These are phyloP conservation scores for Sambucus nigra DNA, from an alignment of 129 eudicot genomes.

Conservation along the genomic window DNA sequence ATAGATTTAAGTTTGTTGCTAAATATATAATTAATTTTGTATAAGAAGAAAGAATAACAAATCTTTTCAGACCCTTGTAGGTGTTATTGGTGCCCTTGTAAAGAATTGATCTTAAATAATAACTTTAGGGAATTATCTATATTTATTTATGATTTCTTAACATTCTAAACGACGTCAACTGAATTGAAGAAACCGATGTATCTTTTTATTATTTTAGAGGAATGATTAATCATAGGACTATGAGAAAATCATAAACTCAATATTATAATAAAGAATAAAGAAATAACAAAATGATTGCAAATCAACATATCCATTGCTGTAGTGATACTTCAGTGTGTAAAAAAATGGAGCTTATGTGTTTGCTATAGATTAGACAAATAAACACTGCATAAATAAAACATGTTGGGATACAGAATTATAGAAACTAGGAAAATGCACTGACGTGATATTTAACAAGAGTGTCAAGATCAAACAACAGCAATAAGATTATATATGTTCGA, in stretches of 20 bases:
- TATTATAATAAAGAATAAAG: constrained; percentile 9
- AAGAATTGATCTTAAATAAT: no score
- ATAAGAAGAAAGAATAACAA: no score
- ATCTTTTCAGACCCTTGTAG: no score
- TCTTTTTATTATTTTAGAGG: background rate
- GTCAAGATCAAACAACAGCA: background rate
- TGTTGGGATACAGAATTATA: background rate
- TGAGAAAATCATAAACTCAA: background rate
- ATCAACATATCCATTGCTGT: no score
- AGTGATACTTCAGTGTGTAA: background rate
- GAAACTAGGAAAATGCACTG: background rate
- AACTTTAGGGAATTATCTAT: no score
- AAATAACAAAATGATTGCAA: constrained; percentile 21
- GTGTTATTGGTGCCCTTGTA: background rate
- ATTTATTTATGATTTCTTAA: background rate
- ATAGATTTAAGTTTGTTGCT: background rate
- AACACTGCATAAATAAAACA: background rate
- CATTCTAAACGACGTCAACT: constrained; percentile 17
- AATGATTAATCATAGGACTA: constrained; percentile 9
- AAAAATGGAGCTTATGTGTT: background rate
- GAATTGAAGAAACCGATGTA: constrained; percentile 10
- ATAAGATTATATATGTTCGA: background rate
- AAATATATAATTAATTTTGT: no score
- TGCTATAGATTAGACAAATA: background rate
- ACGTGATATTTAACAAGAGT: background rate